phyloP scores from a whole-genome alignment of 129 eudicot genomes.

The Saposhnikovia divaricata region DNA sequence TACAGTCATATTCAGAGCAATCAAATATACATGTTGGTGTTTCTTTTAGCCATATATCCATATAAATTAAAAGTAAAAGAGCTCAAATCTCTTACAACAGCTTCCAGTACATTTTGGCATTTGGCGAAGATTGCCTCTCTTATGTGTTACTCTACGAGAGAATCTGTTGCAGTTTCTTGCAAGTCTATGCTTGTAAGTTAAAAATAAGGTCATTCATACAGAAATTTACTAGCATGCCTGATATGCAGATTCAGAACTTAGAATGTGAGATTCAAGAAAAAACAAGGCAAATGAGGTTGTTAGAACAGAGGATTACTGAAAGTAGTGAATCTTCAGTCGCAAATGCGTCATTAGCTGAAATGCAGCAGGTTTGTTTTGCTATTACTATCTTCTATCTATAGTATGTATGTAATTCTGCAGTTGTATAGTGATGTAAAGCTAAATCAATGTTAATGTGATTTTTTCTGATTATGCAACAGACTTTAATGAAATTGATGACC shows the following conservation, averaged over 20 bases:
- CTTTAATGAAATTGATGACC: conserved; percentile 77
- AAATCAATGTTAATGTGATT: conserved; percentile 7
- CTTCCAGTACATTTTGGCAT: not conserved
- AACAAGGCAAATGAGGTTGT: conserved; percentile 71
- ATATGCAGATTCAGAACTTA: conserved; percentile 59
- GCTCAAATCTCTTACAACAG: not conserved
- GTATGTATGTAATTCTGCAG: not conserved
- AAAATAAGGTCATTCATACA: not conserved
- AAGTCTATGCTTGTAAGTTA: not conserved
- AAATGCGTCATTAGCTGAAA: conserved; percentile 71
- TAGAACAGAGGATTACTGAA: conserved; percentile 75
- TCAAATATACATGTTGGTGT: not conserved
- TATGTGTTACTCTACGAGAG: not conserved
- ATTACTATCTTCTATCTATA: not conserved
- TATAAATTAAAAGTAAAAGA: not conserved
- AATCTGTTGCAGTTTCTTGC: not conserved
- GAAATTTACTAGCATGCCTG: not conserved
- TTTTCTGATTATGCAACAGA: conserved; percentile 35
- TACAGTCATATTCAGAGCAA: not conserved
- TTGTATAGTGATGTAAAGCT: not conserved
- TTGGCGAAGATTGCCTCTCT: not conserved
- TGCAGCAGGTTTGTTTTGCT: conserved; percentile 68
- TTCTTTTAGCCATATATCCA: not conserved
- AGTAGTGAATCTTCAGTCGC: conserved; percentile 77
- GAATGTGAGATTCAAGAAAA: conserved; percentile 85